Evolutionary conservation across 1,284 basidiomycete genomes (phyloP).

Genomic region (Cystobasidiaceae sp.): DNA sequence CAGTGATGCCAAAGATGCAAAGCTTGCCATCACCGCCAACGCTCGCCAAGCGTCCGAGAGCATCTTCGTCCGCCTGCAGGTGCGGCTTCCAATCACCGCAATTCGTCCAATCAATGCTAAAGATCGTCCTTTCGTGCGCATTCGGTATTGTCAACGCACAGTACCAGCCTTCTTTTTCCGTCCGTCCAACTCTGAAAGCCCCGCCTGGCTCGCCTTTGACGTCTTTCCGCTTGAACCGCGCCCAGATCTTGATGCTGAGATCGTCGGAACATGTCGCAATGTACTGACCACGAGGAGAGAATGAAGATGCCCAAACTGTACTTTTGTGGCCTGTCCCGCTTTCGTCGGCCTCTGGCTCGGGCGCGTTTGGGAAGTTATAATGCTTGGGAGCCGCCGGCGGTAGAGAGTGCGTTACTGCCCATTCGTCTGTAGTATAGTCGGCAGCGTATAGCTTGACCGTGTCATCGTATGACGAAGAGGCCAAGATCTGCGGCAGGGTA

Average conservation of each 20-base stretch:
- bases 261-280: constrained; percentile 78
- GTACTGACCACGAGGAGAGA: constrained; percentile 70
- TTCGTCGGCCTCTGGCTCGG: constrained; percentile 40
- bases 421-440: constrained; percentile 86
- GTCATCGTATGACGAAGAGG: constrained; percentile 95
- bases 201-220: constrained; percentile 41
- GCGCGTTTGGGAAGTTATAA: constrained; percentile 35
- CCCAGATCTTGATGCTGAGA: constrained; percentile 58
- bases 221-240: constrained; percentile 44
- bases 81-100: constrained; percentile 14
- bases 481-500: constrained; percentile 65
- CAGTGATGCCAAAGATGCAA: constrained; percentile 10
- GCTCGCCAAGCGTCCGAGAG: constrained; percentile 66
- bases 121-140: constrained; percentile 65
- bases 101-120: constrained; percentile 68
- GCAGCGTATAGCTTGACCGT: constrained; percentile 91
- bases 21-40: constrained; percentile 72
- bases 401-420: constrained; percentile 65
- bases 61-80: constrained; percentile 16
- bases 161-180: constrained; percentile 47
- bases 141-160: constrained; percentile 44
- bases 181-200: constrained; percentile 40
- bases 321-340: constrained; percentile 42
- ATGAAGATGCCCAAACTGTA: constrained; percentile 86
- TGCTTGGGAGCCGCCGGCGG: constrained; percentile 23